A percentile compares a stretch with the other conserved stretches of the same genome.
These are phyloP conservation scores for Amesomyces nigricolor DNA, from an alignment of 2,329 filamentous ascomycete genomes.

Conservation along the genomic window DNA sequence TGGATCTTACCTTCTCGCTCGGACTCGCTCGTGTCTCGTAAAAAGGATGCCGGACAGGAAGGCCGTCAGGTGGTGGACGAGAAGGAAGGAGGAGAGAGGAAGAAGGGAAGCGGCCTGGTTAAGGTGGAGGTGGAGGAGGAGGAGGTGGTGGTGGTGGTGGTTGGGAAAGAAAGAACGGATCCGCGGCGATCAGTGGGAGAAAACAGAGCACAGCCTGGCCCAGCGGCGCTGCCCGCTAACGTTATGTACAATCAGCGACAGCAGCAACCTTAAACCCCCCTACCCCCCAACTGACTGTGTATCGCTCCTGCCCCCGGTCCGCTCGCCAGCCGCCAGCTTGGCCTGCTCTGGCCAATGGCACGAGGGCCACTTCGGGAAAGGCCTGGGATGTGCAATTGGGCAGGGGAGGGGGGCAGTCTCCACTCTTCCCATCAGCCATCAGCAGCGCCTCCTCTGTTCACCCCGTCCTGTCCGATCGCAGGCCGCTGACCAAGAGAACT, in stretches of 20 bases:
- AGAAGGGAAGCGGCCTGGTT: constrained; percentile 34
- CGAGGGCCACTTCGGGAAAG: constrained; percentile 24
- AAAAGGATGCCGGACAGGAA: constrained; percentile 31
- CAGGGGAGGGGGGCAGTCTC: too few species aligned
- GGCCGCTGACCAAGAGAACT: too few species aligned
- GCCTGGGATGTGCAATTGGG: constrained; percentile 16
- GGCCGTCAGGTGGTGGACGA: constrained; percentile 23
- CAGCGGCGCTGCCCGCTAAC: constrained; percentile 19
- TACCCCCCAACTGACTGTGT: not conserved
- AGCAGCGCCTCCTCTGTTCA: not conserved
- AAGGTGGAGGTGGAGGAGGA: constrained; percentile 15
- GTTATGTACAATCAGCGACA: not conserved
- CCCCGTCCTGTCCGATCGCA: too few species aligned
- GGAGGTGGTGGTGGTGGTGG: constrained; percentile 22
- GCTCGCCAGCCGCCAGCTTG: constrained; percentile 18
- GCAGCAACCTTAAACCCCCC: not conserved
- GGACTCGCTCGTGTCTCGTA: constrained; percentile 24
- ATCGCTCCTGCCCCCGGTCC: constrained; percentile 18
- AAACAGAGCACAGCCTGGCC: constrained; percentile 22
- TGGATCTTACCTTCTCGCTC: constrained; percentile 30
- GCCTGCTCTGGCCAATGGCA: constrained; percentile 19
- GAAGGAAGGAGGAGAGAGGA: constrained; percentile 33
- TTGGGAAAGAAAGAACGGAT: constrained; percentile 22
- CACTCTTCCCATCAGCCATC: too few species aligned
- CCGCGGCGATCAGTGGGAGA: constrained; percentile 25